Evolutionary conservation across 192 early-diverging fungal species (phyloP), one percentile per base, ranked within the genome.

Genomic region (Diversispora eburnea): DNA sequence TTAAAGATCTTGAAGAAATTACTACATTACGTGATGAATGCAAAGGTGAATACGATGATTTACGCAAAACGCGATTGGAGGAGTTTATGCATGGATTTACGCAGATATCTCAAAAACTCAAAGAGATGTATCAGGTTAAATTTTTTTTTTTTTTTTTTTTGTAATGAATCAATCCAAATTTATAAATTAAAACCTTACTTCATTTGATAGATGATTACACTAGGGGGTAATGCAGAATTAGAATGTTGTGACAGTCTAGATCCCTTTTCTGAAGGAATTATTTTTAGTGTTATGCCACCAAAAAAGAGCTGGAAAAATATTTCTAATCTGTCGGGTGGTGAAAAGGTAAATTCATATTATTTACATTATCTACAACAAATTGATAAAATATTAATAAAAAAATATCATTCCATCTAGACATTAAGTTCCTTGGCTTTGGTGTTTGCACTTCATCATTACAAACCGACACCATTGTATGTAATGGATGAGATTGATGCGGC

Each of bases 401-500:
- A 17, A 17, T 54, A 17, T 10, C 13, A 17, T 48, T 12, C 22
- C 19, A 19, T 20, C 43, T 77, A 92, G 90, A 99, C 98, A 1
- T 80, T 99, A 39, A 94, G 92, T 80, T 99, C 98, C n/a, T 84
- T 99, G 49, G 98, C 98, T 6, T 85, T 99, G 55, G 96, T 99
- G 9, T 99, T 99, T 86, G 96, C 98, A 1, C 84, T 99, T 68
- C 98, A 99, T 79, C 96, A 98, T 78, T 99, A 92, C 88, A 98
- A 98, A 78, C 98, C 98, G 10, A 99, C 98, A 20, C 98, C 96
- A n/a, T 80, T 98, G 7, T 99, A 99, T 79, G 94, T 99, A 52
- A 98, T 99, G 95, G 98, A 99, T 82, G 98, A 99, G 83, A 99
- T 99, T 77, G 98, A 99, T 82, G 96, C 96, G 0, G 98, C 98